These are phyloP conservation scores for Eragrostis tef DNA, from an alignment of 202 grass and related monocot species.

Conservation along the genomic window DNA sequence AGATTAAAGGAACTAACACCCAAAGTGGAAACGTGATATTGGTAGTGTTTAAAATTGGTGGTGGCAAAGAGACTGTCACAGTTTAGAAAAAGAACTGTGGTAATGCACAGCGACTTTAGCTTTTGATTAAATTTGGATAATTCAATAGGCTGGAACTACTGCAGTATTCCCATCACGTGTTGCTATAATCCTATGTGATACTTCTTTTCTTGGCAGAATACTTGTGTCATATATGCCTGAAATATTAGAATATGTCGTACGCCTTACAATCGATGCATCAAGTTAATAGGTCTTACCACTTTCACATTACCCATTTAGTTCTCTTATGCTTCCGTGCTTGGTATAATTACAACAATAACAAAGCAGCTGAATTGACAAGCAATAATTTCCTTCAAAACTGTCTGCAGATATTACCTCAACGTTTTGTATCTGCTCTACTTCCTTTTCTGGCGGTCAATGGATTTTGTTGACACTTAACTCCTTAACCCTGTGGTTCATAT, in stretches of 20 bases:
- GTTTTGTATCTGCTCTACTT: neutral
- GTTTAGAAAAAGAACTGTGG: neutral
- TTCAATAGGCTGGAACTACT: neutral
- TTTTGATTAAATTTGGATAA: neutral
- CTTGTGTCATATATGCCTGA: neutral
- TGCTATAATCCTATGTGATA: slow-evolving; percentile 10
- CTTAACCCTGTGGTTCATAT: slow-evolving; percentile 31
- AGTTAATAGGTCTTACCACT: slow-evolving; percentile 25
- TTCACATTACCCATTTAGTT: slow-evolving; percentile 31
- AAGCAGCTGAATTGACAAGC: slow-evolving; percentile 4
- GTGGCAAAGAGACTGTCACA: neutral
- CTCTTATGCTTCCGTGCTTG: neutral
- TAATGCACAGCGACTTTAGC: neutral
- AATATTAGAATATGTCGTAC: slow-evolving; percentile 14
- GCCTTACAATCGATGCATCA: slow-evolving; percentile 2
- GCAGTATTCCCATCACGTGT: slow-evolving; percentile 8
- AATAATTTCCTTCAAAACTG: neutral
- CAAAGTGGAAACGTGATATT: no score
- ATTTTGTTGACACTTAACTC: slow-evolving; percentile 22
- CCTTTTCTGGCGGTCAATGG: slow-evolving; percentile 22
- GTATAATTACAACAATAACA: neutral
- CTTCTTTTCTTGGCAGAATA: slow-evolving; percentile 5
- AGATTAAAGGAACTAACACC: neutral
- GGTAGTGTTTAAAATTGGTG: neutral
- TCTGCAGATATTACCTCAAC: neutral